Evolutionary conservation across 106 monocot genomes (phyloP).

Genomic region (Vanilla planifolia): DNA sequence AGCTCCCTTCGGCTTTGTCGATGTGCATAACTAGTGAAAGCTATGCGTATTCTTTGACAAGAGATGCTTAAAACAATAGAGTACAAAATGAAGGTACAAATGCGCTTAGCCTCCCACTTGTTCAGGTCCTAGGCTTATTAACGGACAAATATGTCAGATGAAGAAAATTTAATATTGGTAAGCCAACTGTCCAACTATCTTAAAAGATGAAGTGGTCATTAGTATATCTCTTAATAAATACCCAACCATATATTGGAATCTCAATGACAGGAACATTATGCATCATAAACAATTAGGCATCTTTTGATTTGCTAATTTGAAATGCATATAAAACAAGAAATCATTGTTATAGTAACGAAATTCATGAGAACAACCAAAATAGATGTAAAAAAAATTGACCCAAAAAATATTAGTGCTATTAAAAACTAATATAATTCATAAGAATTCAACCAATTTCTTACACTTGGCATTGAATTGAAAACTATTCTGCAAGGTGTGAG

Average conservation of each 20-base stretch:
- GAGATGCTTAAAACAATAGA: slow-evolving; percentile 30
- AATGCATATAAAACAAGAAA: neutral
- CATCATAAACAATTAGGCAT: too few species aligned
- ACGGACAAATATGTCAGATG: neutral
- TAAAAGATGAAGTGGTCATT: neutral
- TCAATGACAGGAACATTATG: too few species aligned
- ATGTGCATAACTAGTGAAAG: slow-evolving; percentile 23
- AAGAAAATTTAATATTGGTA: neutral
- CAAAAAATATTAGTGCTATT: too few species aligned
- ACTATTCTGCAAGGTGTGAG: too few species aligned
- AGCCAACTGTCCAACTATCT: neutral
- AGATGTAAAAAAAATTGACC: too few species aligned
- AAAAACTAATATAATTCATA: too few species aligned
- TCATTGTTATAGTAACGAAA: too few species aligned
- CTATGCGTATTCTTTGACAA: slow-evolving; percentile 29
- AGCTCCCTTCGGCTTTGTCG: slow-evolving; percentile 42
- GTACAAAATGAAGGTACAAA: slow-evolving; percentile 59
- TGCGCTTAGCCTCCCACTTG: slow-evolving; percentile 63
- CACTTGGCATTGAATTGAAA: too few species aligned
- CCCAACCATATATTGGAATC: neutral
- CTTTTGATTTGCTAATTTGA: neutral
- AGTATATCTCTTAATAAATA: neutral
- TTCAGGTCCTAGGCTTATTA: slow-evolving; percentile 35
- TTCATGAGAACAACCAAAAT: too few species aligned
- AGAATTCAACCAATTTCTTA: too few species aligned